Base-by-base conservation (phyloP, 148 eudicot species). In the Diospyros lotus region DNA sequence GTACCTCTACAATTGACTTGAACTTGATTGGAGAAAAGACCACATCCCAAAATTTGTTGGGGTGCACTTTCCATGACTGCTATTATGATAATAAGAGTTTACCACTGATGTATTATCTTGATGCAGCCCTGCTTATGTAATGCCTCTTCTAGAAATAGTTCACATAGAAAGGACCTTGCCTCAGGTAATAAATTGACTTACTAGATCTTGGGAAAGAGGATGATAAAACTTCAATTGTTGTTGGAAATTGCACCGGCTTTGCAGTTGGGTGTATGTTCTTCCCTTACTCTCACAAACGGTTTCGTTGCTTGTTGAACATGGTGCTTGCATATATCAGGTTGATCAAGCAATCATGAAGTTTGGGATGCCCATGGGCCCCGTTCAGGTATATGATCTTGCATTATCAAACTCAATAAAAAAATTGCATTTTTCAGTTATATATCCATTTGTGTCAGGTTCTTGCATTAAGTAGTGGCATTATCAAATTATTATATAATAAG, bases 1-100 rank as follows among this genome's bases (percentile, higher is more conserved):
- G 90, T 80, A 93, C 97, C 54, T 90, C 97, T 38, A 86, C 97
- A 28, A 90, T 93, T 71, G 97, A 93, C 82, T 82, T 93, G 71
- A 84, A 90, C 73, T 80, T 87, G 61, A 87, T 93, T 69, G 96
- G 96, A 44, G 61, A 17, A 69, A 51, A 53, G 46, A 72, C 50
- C 46, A 48, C 9, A 28, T 73, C 45, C 43, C 64, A 81, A 39
- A 40, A 73, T 28, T 81, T 39, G 39, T 78, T 13, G 81, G 81
- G 38, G 67, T 73, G 59, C 73, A 78, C 62, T 78, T 78, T 28
- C 28, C 28, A 28, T 28, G 28, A 28, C 28, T 28, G 28, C 28
- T 28, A 28, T 28, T 28, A 28, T 28, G 28, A 28, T 28, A 28
- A 28, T 28, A 28, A 28, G 28, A 28, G 28, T 61, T 61, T 39